phyloP scores from a whole-genome alignment of 495 filamentous ascomycete genomes.

The Hyphodiscus hymeniophilus region DNA sequence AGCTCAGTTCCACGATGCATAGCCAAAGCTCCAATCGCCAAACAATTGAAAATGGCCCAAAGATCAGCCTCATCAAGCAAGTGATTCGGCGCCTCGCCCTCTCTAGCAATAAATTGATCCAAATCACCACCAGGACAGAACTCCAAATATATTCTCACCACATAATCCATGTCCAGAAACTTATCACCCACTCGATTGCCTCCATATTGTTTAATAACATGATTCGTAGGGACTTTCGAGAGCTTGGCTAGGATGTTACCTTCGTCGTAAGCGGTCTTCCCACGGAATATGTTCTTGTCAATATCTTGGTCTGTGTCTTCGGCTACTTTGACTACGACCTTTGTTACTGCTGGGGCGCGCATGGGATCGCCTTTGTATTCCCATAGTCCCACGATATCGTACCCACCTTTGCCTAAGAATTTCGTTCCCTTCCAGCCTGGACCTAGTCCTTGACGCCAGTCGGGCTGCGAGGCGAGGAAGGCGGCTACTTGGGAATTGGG shows the following conservation, averaged over 20 bases:
- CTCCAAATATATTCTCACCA: conserved; percentile 2
- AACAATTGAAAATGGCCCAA: conserved; percentile 4
- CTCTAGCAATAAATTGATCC: not conserved
- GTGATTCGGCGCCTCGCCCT: not conserved
- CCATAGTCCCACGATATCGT: conserved; percentile 1
- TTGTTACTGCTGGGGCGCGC: not conserved
- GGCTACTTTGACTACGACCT: not conserved
- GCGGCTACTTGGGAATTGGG: not conserved
- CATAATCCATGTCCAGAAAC: not conserved
- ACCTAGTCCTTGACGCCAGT: not conserved
- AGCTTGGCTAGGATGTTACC: not conserved
- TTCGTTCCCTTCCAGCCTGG: not conserved
- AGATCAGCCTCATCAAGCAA: not conserved
- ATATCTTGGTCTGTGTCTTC: not conserved
- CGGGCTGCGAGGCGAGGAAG: not conserved
- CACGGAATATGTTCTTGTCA: not conserved
- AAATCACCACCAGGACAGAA: conserved; percentile 7
- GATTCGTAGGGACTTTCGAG: not conserved
- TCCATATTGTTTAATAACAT: conserved; percentile 1
- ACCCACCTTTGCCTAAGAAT: conserved; percentile 1
- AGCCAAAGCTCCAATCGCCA: not conserved
- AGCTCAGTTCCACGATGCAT: conserved; percentile 1
- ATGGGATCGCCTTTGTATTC: not conserved
- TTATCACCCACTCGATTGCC: conserved; percentile 1
- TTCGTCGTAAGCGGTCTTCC: not conserved